A percentile compares a stretch with the other conserved stretches of the same genome.
These are phyloP conservation scores for Saturnispora diversa DNA, from an alignment of 805 yeast species.

Conservation along the genomic window DNA sequence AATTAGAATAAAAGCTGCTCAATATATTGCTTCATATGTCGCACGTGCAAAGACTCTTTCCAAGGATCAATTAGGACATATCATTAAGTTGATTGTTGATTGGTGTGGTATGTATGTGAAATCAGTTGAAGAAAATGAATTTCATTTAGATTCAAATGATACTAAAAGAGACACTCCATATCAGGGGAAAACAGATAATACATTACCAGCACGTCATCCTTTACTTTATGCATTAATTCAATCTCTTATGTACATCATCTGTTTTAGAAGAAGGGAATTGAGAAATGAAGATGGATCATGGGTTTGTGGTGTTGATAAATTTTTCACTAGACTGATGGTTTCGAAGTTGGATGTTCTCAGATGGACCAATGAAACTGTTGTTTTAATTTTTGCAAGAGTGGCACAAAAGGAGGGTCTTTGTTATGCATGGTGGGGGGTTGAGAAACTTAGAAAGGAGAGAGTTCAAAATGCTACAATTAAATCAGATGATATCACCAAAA, in stretches of 20 bases:
- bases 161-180: not conserved
- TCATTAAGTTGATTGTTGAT: slow-evolving; percentile 69
- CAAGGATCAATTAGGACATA: slow-evolving; percentile 67
- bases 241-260: slow-evolving; percentile 82
- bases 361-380: slow-evolving; percentile 90
- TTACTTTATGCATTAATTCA: slow-evolving; percentile 82
- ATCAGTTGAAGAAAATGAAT: slow-evolving; percentile 72
- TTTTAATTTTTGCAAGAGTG: slow-evolving; percentile 83
- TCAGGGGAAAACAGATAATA: slow-evolving; percentile 18
- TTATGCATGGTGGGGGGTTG: slow-evolving; percentile 88
- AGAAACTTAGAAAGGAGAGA: slow-evolving; percentile 73
- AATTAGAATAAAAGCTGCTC: slow-evolving; percentile 80
- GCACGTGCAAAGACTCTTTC: slow-evolving; percentile 76
- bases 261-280: slow-evolving; percentile 69
- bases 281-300: slow-evolving; percentile 35
- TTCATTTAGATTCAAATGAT: not conserved
- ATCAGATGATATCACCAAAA: not conserved
- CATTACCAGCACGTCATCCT: slow-evolving; percentile 25
- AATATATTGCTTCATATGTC: slow-evolving; percentile 81
- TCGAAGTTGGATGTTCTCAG: slow-evolving; percentile 90
- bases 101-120: slow-evolving; percentile 50
- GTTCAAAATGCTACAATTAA: slow-evolving; percentile 22
- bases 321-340: slow-evolving; percentile 76
- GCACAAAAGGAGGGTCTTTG: slow-evolving; percentile 86
- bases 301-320: slow-evolving; percentile 77